Conservation (phyloP, 306 rosid genomes). For the Acacia melanoxylon region DNA sequence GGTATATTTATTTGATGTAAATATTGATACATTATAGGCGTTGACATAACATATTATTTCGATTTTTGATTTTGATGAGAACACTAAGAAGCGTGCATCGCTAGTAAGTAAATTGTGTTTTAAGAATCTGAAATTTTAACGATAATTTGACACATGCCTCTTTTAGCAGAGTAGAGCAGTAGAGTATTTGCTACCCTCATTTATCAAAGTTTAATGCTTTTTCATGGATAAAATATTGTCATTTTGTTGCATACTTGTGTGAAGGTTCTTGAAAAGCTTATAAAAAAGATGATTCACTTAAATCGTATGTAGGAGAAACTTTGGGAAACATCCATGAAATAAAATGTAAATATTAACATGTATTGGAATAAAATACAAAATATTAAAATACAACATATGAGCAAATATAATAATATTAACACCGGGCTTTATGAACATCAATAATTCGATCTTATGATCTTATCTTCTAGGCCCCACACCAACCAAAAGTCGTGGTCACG, state of each 20-base stretch:
- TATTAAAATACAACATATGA: too few species aligned
- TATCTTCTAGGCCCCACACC: too few species aligned
- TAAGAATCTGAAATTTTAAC: slow-evolving; percentile 2
- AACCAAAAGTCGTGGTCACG: too few species aligned
- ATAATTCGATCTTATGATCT: too few species aligned
- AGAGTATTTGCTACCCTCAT: slow-evolving; percentile 9
- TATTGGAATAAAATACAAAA: too few species aligned
- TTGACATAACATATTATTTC: slow-evolving; percentile 64
- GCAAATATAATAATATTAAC: too few species aligned
- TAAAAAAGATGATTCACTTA: slow-evolving; percentile 14
- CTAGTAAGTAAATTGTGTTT: slow-evolving; percentile 48
- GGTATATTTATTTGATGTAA: slow-evolving; percentile 53
- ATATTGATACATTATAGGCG: slow-evolving; percentile 52
- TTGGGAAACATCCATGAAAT: too few species aligned
- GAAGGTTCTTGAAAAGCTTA: slow-evolving; percentile 1
- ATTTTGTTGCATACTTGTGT: slow-evolving; percentile 28
- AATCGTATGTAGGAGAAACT: not conserved
- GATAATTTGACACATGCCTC: slow-evolving; percentile 8
- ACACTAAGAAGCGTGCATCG: slow-evolving; percentile 62
- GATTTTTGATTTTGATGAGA: slow-evolving; percentile 70
- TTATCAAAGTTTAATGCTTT: slow-evolving; percentile 24
- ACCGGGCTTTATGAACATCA: too few species aligned
- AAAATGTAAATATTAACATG: too few species aligned
- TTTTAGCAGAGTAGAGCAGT: slow-evolving; percentile 28
- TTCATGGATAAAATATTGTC: slow-evolving; percentile 12